Base-by-base conservation (phyloP, 768 basidiomycete genomes). In the Rhodotorula toruloides region DNA sequence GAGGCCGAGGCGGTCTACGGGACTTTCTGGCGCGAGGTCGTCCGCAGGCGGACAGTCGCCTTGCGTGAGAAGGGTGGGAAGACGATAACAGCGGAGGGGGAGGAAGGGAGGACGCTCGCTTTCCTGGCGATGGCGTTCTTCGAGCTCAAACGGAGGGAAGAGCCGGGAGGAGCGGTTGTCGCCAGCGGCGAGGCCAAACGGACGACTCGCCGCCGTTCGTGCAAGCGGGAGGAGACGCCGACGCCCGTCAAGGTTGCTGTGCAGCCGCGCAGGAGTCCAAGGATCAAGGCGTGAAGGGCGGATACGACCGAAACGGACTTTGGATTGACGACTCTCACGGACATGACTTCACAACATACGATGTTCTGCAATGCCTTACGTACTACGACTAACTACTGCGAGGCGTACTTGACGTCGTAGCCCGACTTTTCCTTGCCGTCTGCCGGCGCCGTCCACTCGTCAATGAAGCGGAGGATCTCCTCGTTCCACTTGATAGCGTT, bases 401-500 rank as follows among this genome's bases (percentile, higher is more conserved):
- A n/a, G 47, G 27, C 31, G 49, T 52, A 52, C 21, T 22, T 34
- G 25, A 53, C 52, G 25, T 46, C 12, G 44, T 46, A 46, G 44
- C 44, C 44, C 21, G 44, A n/a, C 44, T n/a, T 46, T 7, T 46
- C 25, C 44, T 34, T 19, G 31, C 29, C 17, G 14, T 2, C 10
- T 5, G 22, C 9, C 17, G 34, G 3, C 19, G 17, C 21, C 6
- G 19, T 34, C 77, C 78, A 80, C 71, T 80, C 77, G 40, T 80
- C 84, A 67, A 96, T 87, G 91, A 91, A 98, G 65, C 84, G 82
- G 79, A 99, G 87, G 19, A 98, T 87, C 76, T 99, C 94, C 70
- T 88, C 81, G 78, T 97, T 90, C 94, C 94, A 98, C 54, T 71
- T 73, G 11, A 74, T 39, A n/a, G 76, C 76, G 72, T 80, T 80